Evolutionary conservation across 257 asterid genomes (phyloP), one percentile per base, ranked within the genome.

Genomic region (Primulina huaijiensis): DNA sequence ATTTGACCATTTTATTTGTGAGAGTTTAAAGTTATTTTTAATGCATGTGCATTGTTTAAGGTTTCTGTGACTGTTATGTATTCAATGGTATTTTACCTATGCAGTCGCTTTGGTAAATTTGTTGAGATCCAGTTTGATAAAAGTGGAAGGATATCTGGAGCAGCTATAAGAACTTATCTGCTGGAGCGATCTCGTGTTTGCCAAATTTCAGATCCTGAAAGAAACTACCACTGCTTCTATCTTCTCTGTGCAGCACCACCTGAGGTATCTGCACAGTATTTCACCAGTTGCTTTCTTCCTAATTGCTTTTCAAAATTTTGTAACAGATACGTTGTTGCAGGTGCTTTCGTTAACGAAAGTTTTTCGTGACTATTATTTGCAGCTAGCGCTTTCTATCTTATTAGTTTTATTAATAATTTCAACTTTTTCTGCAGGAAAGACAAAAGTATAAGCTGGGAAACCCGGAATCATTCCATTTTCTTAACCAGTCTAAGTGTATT

Each of bases 141-240:
- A 84, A 86, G 88, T 79, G 97, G 97, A 72, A 91, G 95, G 84
- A 94, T 94, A 84, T 94, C 99, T 43, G 99, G 97, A 74, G 99
- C 99, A 72, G 97, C 99, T 63, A 80, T 94, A 72, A 83, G 99
- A 84, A 94, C 99, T 66, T 94, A 94, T 77, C 81, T 94, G 83
- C 92, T 94, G 79, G 99, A 94, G 84, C 89, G 97, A 79, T 94
- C 99, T 62, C 97, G 97, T 65, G 99, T 94, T 71, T 94, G 99
- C 82, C 99, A 90, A 80, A 89, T 94, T 63, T 90, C 97, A 72
- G 72, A 72, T 73, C 99, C 99, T 68, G 99, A 94, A 82, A 94
- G 99, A 79, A 94, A 94, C 86, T 94, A 94, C 79, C 99, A 94
- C 76, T 94, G 99, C 82, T 94, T 94, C 79, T 94, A 94, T 85